Percentiles rank a stretch among this genome's conserved stretches.
phyloP scores from a whole-genome alignment of 805 yeast species.

The Starmerella vitae region DNA sequence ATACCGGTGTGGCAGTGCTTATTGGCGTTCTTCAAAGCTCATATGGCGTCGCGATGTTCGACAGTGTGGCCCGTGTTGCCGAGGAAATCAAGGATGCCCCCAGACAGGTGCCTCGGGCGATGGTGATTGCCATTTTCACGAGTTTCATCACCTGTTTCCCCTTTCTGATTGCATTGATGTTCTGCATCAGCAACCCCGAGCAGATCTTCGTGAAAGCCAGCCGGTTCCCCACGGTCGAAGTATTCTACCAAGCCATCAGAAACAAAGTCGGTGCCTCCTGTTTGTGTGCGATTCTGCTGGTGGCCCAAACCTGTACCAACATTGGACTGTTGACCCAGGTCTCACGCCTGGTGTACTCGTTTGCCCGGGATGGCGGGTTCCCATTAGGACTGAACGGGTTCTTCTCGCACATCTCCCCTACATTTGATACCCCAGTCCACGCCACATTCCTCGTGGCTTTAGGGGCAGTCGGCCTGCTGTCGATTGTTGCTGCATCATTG shows the following conservation, averaged over 20 bases:
- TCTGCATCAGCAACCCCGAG: constrained; percentile 41
- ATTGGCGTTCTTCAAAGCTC: constrained; percentile 60
- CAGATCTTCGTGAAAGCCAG: constrained; percentile 37
- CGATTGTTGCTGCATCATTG: constrained; percentile 43
- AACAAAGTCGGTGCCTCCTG: constrained; percentile 40
- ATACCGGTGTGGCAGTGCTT: constrained; percentile 47
- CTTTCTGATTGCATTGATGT: constrained; percentile 32
- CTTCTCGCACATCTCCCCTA: constrained; percentile 37
- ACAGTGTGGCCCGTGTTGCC: constrained; percentile 58
- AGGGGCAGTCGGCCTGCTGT: constrained; percentile 43
- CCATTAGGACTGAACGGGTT: constrained; percentile 35
- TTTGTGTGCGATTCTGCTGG: constrained; percentile 36
- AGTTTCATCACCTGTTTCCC: constrained; percentile 42
- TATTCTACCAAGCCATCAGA: constrained; percentile 43
- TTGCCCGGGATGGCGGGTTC: constrained; percentile 51
- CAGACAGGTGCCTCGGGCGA: constrained; percentile 46
- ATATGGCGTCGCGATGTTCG: constrained; percentile 58
- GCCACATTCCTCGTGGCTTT: constrained; percentile 45
- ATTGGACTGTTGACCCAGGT: constrained; percentile 56
- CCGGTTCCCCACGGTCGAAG: constrained; percentile 52
- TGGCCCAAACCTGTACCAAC: constrained; percentile 46
- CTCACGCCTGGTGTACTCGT: constrained; percentile 54
- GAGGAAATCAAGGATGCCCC: constrained; percentile 51
- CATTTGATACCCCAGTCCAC: constrained; percentile 40
- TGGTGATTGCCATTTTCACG: constrained; percentile 48